Evolutionary conservation across 2,329 filamentous ascomycete genomes (phyloP).

Genomic region (Colletotrichum sp.): DNA sequence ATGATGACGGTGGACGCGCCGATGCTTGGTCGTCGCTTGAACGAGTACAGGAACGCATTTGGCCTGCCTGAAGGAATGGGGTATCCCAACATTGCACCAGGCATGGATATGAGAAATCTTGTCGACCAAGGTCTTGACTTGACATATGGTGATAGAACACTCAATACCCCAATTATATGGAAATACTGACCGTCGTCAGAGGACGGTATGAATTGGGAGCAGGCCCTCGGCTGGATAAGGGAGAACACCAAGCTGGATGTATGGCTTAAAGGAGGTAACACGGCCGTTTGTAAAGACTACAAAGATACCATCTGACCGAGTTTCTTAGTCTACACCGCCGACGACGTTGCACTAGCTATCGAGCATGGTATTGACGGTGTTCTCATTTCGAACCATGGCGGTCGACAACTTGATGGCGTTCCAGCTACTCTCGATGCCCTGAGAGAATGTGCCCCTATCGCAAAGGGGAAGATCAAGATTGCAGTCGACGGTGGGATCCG

Average conservation of each 20-base stretch:
- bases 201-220: background rate
- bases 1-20: background rate
- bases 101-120: background rate
- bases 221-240: background rate
- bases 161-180: background rate
- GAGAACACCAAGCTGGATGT: background rate
- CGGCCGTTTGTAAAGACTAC: fast-evolving
- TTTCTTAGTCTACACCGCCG: background rate
- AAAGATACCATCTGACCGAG: background rate
- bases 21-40: background rate
- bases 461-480: background rate
- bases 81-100: background rate
- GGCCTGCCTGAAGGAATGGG: background rate
- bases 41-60: background rate
- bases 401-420: background rate
- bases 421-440: background rate
- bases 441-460: background rate
- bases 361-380: background rate
- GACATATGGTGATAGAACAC: background rate
- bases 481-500: background rate
- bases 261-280: background rate
- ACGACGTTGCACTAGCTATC: background rate
- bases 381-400: background rate
- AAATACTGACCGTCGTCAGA: background rate
- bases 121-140: background rate